A percentile compares a stretch with the other conserved stretches of the same genome.
Evolutionary conservation across 2,329 filamentous ascomycete genomes (phyloP).

Genomic region (Colletotrichum sp.): DNA sequence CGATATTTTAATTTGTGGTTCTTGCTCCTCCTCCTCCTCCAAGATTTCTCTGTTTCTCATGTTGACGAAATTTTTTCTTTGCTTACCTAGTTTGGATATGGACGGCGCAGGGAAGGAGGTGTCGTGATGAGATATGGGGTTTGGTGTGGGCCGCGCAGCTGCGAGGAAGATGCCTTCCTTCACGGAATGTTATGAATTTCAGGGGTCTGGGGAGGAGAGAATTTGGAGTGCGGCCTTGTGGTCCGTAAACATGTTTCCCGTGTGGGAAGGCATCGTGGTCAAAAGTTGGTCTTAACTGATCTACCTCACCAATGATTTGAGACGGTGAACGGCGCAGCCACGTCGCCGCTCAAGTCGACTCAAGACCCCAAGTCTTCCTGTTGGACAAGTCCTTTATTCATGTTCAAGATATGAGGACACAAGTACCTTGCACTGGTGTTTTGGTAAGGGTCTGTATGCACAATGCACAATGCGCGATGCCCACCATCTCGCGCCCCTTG

Average conservation of each 20-base stretch:
- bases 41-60: neutral
- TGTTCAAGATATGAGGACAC: neutral
- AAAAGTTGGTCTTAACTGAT: too few relatives aligned
- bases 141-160: neutral
- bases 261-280: too few relatives aligned
- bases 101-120: neutral
- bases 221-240: neutral
- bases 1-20: neutral
- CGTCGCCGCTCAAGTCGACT: neutral
- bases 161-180: neutral
- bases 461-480: accelerated
- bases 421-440: neutral
- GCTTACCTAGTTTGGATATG: neutral
- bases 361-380: neutral
- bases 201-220: neutral
- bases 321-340: neutral
- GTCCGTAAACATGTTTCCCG: neutral
- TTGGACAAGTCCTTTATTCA: too few relatives aligned
- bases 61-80: neutral
- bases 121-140: neutral
- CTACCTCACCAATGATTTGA: too few relatives aligned
- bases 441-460: neutral
- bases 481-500: neutral
- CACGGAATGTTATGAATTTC: neutral
- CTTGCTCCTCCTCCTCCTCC: neutral